Evolutionary conservation across 441 rosid species (phyloP), one percentile per base, ranked within the genome.

Genomic region (Rhodomyrtus psidioides): DNA sequence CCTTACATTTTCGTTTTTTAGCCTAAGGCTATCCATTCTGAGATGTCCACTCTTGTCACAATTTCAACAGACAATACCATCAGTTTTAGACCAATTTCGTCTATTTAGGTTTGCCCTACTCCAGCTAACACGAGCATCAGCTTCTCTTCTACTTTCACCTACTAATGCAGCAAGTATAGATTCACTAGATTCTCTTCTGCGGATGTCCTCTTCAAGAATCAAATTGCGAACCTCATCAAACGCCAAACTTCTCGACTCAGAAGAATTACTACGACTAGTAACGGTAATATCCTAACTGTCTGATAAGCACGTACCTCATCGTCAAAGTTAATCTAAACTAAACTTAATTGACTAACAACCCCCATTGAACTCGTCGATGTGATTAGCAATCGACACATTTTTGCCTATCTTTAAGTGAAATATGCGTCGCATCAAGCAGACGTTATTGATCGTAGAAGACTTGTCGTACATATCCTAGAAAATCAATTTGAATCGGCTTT

Each of bases 391-490:
- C 2, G 3, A 1, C 46, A 19, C 15, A 9, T 13, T 23, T 34
- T 34, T 14, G 4, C 6, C 26, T 46, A 65, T 65, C 1, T 65
- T 23, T 16, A 62, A 2, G 49, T 10, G 42, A 65, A 34, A 65
- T 0, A 5, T 0, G 21, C 5, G 0, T 65, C 0, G 2, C 6
- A 34, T 39, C 26, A 65, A 19, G 15, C 34, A 65, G 4, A 65
- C 24, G 8, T 34, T 34, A 21, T 65, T 65, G 14, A 34, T 21
- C 1, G 13, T 3, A 65, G 2, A 65, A 5, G 13, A 2, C 7
- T 34, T 5, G 19, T 19, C 2, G 0, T 65, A 65, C 13, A 65
- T 34, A 19, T 34, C 34, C 21, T 21, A 9, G 2, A 26, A 0
- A 39, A 10, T 19, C 49, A 10, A 21, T 24, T 34, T 39, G 79